Evolutionary conservation across 371 early-diverging fungal species (phyloP), one percentile per base, ranked within the genome.

Genomic region (Fennellomyces sp.): DNA sequence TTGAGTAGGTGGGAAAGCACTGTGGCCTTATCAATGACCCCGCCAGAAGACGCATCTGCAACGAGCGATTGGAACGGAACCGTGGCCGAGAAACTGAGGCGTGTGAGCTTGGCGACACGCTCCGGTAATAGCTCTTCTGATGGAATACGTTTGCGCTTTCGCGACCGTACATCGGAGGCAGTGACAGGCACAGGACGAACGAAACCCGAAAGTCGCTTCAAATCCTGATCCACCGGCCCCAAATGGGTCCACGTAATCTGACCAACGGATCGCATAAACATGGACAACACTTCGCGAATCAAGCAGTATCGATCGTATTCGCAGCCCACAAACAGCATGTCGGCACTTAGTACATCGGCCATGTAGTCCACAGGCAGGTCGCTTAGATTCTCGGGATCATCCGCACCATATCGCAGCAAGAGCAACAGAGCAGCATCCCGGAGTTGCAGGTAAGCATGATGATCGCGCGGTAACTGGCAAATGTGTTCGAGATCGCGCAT

Each of bases 281-380:
- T 51, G 15, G 67, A 30, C 26, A 78, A 47, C 0, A 76, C 75
- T 7, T 68, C 55, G 17, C 73, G 62, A 35, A 80, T 52, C 0
- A 80, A 49, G 17, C 61, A 61, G 31, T 80, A 80, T 2, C 80
- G 64, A 26, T 76, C 75, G 52, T 63, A 80, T 45, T 80, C 80
- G 29, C 60, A 62, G 8, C 51, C 31, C 5, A 80, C 73, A 60
- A 71, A 80, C 17, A 80, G 47, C 2, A 66, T 60, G 47, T 80
- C 80, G 0, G 80, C 77, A 65, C 69, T 69, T 6, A 80, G 57
- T 0, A 80, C 70, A 48, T 80, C 80, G 0, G 77, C 75, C 77
- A 80, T 75, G 47, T 76, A 80, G 47, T 80, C 77, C 3, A 69
- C 73, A 0, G 80, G 80, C 15, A 80, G 55, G 33, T 63, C 58